Percentiles rank a stretch among this genome's conserved stretches.
phyloP scores from a whole-genome alignment of 179 eudicot genomes.

The Carnegiea gigantea region DNA sequence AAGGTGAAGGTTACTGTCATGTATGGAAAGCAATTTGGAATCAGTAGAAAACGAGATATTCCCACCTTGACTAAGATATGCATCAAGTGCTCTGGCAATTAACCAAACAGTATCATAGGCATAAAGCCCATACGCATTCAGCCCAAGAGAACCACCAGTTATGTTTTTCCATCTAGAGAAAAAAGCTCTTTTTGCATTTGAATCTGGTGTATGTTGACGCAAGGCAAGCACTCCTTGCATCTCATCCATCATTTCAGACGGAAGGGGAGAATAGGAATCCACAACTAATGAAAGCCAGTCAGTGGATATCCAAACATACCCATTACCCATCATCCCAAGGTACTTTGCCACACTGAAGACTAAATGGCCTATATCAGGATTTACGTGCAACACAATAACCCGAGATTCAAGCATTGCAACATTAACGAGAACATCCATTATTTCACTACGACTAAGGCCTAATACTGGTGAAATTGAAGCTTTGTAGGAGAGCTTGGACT shows the following conservation, averaged over 20 bases:
- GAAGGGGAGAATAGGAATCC: conserved; percentile 46
- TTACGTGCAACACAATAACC: conserved; percentile 60
- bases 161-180: conserved; percentile 45
- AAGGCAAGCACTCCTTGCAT: conserved; percentile 62
- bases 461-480: conserved; percentile 48
- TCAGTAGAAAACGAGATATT: conserved; percentile 61
- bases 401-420: conserved; percentile 60
- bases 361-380: conserved; percentile 39
- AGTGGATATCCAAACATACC: conserved; percentile 75
- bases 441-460: conserved; percentile 38
- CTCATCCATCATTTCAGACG: conserved; percentile 26
- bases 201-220: conserved; percentile 60
- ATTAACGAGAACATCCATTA: conserved; percentile 58
- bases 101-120: conserved; percentile 78
- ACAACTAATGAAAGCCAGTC: conserved; percentile 64
- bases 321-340: conserved; percentile 60
- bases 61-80: conserved; percentile 56
- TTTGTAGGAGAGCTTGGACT: conserved; percentile 55
- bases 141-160: conserved; percentile 49
- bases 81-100: conserved; percentile 64
- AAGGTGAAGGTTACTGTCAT: conserved; percentile 45
- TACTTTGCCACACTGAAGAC: conserved; percentile 53
- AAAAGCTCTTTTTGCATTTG: conserved; percentile 43
- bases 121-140: conserved; percentile 61
- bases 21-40: conserved; percentile 24